Evolutionary conservation across 208 protist species (phyloP), one percentile per base, ranked within the genome.

Genomic region (Leishmania amazonensis): DNA sequence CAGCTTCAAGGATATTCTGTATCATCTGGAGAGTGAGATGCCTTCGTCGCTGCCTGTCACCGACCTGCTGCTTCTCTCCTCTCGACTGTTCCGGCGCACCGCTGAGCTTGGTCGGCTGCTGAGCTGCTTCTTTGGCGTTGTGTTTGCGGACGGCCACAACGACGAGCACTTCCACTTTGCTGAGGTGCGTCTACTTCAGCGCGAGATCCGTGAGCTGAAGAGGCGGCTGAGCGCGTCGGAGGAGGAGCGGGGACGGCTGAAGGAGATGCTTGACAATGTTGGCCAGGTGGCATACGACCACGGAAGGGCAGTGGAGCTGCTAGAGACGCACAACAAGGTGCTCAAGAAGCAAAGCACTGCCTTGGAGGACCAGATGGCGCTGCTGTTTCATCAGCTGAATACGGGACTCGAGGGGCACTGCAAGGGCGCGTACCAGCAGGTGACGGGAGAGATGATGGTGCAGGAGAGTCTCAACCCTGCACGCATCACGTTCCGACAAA

Each of bases 151-250:
- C 40, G 93, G 95, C 35, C 83, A 95, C 83, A 82, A 53, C 11
- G 96, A 98, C 67, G 95, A 98, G 83, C 90, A 96, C 83, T 98
- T 96, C 78, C 91, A 91, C 79, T 98, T 98, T 73, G 91, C 88
- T 0, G 95, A 98, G 81, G 80, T 98, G 40, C 93, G 95, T 24
- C 83, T 98, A 13, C 76, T 97, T 71, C 94, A 96, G 70, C 86
- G 85, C 53, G 94, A 96, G 83, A 83, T 97, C 47, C 45, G 81
- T 0, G 84, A 95, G 47, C 54, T 96, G 31, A 93, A 94, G 79
- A 67, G 80, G 54, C 81, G 89, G 47, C 87, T 97, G 62, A 79
- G 82, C n/a, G 83, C 88, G 24, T 87, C 91, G 9, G 90, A 94
- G 80, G 84, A 96, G 78, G 95, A 97, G 76, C 83, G 89, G 68